Evolutionary conservation across 2,329 filamentous ascomycete genomes (phyloP), one percentile per base, ranked within the genome.

Genomic region (Lecanicillium sp.): DNA sequence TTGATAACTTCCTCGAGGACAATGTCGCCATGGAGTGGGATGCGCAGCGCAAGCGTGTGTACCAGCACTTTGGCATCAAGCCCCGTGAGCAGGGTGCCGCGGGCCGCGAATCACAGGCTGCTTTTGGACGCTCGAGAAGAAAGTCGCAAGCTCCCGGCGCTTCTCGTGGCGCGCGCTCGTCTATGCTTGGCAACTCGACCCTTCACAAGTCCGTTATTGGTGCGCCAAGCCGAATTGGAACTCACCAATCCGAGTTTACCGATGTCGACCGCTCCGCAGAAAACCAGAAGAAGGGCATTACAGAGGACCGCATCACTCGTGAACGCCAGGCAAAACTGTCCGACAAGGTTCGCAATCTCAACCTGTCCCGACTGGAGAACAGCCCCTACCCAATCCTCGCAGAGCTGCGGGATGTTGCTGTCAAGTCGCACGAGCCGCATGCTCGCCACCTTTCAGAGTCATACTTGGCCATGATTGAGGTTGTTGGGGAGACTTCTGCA

Each of bases 1-100:
- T 98, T 57, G 89, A 98, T 58, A 76, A 78, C 44, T 97, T 95
- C 58, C 71, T 98, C 40, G 89, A 97, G 58, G 89, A 96, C 52
- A 94, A 94, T 55, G 81, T 97, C 36, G 87, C 88, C 20, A 82
- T 94, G 68, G 88, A 97, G 59, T 97, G 92, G 89, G 89, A 96
- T 51, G 82, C 84, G 13, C 90, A 97, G 65, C 82, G 90, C 46
- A 87, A 85, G 60, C 81, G 81, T 48, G 95, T 98, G 47, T 97
- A 96, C 62, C 81, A 95, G 54, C 92, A 98, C 61, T 97, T 98
- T 59, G 92, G 92, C 12, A 83, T 98, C 56, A 82, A 79, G 55
- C 66, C 74, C 5, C 67, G 68, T 17, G 74, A 79, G 34, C 71
- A 71, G 22, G 49, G 50, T 22, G 55, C 62, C 4, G 52, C 66